phyloP scores from a whole-genome alignment of 208 protist genomes.

The Acanthamoeba quina region DNA sequence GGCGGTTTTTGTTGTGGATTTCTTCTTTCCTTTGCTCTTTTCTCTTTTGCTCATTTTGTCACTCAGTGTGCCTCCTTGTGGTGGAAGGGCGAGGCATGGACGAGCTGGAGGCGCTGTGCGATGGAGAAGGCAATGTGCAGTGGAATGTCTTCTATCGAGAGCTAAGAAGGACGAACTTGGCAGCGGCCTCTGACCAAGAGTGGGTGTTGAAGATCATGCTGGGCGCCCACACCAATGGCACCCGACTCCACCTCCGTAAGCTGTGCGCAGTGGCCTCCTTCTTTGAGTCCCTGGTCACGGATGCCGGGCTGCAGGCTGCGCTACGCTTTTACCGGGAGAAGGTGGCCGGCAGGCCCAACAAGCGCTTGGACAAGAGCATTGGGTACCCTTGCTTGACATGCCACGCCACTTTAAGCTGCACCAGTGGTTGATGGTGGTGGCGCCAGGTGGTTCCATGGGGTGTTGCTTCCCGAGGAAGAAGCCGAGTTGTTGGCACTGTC shows the following conservation, averaged over 20 bases:
- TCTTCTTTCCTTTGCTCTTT: background rate
- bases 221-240: background rate
- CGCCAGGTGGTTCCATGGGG: slow-evolving; percentile 3
- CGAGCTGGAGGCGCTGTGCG: background rate
- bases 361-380: background rate
- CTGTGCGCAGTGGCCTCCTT: background rate
- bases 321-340: background rate
- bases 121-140: background rate
- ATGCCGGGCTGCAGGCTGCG: background rate
- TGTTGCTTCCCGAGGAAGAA: slow-evolving; percentile 2
- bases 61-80: background rate
- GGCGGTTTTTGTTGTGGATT: background rate
- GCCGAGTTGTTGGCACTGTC: background rate
- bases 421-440: no score
- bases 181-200: background rate
- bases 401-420: no score
- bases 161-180: background rate
- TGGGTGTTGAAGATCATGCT: slow-evolving; percentile 37
- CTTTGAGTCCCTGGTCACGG: slow-evolving; percentile 16
- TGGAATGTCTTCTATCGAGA: background rate
- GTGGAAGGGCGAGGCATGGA: background rate
- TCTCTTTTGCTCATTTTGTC: background rate
- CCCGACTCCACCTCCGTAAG: background rate
- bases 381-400: background rate
- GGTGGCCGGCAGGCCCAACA: background rate